Percentiles rank a stretch among this genome's conserved stretches.
These are phyloP conservation scores for Rhinocladiella mackenziei DNA, from an alignment of 2,329 filamentous ascomycete genomes.

Conservation along the genomic window DNA sequence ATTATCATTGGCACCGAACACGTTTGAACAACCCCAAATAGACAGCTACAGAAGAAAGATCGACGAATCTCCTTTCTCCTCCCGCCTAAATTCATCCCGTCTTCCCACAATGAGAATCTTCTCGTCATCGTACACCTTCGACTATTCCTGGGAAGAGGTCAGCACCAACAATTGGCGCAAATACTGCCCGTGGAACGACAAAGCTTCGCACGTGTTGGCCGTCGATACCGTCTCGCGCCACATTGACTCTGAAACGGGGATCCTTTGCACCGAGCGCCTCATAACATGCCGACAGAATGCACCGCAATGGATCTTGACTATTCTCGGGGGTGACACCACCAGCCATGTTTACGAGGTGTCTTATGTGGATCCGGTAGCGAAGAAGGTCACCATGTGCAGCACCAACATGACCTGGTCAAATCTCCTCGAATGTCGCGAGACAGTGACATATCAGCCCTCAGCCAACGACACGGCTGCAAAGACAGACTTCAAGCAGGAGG, in stretches of 20 bases:
- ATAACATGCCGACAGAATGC: conserved; percentile 49
- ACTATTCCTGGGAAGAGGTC: conserved; percentile 99
- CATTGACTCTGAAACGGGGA: conserved; percentile 61
- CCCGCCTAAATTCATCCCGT: conserved; percentile 18
- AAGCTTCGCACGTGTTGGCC: conserved; percentile 91
- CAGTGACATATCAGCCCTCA: conserved; percentile 75
- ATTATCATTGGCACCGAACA: too few relatives aligned
- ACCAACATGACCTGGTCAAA: conserved; percentile 93
- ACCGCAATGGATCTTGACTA: conserved; percentile 59
- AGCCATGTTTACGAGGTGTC: conserved; percentile 92
- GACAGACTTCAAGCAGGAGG: conserved; percentile 84
- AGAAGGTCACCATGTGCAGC: conserved; percentile 94
- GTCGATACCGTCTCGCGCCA: conserved; percentile 84
- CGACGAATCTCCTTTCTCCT: conserved; percentile 33
- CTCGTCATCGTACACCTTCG: conserved; percentile 79
- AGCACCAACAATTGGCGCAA: conserved; percentile 98
- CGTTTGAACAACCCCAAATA: background rate
- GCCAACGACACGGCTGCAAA: conserved; percentile 46
- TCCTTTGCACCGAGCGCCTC: conserved; percentile 68
- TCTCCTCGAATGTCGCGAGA: conserved; percentile 86
- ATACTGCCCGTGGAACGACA: conserved; percentile 98
- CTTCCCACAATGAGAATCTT: conserved; percentile 79
- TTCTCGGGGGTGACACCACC: conserved; percentile 75
- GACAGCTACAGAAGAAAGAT: conserved; percentile 1
- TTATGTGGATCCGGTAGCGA: conserved; percentile 78